A percentile compares a stretch with the other conserved stretches of the same genome.
Conservation (phyloP, 805 yeast genomes). For the Lipomyces starkeyi region DNA sequence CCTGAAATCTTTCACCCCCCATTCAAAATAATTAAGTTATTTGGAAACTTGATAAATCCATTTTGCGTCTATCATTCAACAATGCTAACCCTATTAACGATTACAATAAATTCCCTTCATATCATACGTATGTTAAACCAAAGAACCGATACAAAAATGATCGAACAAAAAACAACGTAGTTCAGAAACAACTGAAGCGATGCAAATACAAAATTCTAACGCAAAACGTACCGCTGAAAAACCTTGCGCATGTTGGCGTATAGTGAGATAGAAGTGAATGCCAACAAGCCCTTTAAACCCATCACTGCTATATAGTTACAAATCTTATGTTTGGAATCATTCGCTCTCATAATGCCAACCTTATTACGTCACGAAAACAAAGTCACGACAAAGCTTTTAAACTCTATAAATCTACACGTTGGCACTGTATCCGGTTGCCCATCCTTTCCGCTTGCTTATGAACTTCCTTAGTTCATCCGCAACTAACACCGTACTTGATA, state of each 20-base stretch:
- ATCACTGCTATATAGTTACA: background rate
- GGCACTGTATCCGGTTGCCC: constrained; percentile 28
- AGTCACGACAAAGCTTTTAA: background rate
- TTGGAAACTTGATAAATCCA: too few relatives aligned
- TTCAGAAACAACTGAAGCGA: background rate
- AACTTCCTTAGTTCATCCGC: constrained; percentile 84
- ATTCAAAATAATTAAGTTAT: too few relatives aligned
- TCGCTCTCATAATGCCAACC: background rate
- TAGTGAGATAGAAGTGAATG: background rate
- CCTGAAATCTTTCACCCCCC: too few relatives aligned
- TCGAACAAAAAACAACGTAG: background rate
- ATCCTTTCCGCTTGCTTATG: constrained; percentile 28
- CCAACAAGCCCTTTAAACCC: background rate
- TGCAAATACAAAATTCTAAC: background rate
- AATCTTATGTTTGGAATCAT: background rate
- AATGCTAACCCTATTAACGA: background rate
- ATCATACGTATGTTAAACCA: background rate
- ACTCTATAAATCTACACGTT: constrained; percentile 25
- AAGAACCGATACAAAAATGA: background rate
- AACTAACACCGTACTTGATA: constrained; percentile 82
- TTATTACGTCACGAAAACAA: background rate
- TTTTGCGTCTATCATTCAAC: background rate
- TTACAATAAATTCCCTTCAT: background rate
- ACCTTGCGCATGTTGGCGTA: background rate
- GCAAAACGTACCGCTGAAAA: background rate